Conservation (phyloP, 2,329 filamentous ascomycete species). For the Trichoderma endophyticum region DNA sequence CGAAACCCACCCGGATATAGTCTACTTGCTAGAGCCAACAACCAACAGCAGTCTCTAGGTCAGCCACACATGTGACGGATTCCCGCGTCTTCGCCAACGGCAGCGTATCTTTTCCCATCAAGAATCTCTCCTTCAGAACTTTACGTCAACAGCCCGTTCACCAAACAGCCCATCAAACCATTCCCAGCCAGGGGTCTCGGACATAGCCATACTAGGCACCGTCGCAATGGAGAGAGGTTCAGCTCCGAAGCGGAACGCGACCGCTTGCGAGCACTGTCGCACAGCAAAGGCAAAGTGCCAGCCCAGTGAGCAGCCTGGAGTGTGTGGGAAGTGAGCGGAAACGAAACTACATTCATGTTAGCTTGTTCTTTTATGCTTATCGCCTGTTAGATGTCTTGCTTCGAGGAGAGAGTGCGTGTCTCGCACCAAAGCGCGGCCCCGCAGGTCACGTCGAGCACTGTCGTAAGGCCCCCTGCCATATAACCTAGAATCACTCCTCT, state of each 20-base stretch:
- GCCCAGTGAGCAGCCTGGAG: background rate
- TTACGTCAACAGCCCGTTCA: background rate
- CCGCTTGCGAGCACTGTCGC: background rate
- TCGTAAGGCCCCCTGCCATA: background rate
- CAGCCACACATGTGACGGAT: background rate
- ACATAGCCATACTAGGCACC: background rate
- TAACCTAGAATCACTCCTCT: background rate
- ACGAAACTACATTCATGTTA: background rate
- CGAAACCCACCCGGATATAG: background rate
- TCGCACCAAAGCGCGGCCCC: background rate
- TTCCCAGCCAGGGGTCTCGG: background rate
- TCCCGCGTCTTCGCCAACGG: background rate
- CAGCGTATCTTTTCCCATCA: background rate
- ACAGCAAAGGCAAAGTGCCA: background rate
- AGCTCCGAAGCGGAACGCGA: background rate
- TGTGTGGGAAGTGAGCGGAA: background rate
- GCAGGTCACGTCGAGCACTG: background rate
- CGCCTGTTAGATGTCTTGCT: background rate
- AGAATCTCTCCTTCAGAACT: background rate
- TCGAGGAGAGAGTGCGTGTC: background rate
- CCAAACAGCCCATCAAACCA: background rate
- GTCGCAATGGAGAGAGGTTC: background rate
- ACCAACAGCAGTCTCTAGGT: background rate
- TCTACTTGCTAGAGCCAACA: background rate
- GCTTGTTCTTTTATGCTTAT: background rate